Evolutionary conservation across 768 basidiomycete species (phyloP).

Genomic region (Pholiota conissans): DNA sequence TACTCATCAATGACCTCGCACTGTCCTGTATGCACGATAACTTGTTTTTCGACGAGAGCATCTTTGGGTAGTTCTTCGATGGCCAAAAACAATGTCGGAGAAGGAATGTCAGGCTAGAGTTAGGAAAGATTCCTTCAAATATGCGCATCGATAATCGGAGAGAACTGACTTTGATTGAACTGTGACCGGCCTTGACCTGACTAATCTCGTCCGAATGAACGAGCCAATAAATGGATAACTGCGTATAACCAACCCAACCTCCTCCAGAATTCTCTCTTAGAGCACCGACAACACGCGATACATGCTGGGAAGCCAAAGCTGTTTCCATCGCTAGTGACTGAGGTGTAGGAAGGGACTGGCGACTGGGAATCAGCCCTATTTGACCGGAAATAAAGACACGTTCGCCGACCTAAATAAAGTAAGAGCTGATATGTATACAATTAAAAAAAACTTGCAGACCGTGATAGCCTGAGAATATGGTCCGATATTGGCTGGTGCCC

Average conservation of each 20-base stretch:
- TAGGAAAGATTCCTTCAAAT: constrained; percentile 7
- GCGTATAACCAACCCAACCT: constrained; percentile 62
- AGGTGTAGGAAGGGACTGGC: constrained; percentile 64
- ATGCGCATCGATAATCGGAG: neutral
- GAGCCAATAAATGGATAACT: constrained; percentile 78
- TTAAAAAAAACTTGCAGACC: constrained; percentile 41
- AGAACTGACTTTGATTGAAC: constrained; percentile 19
- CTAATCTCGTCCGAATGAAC: constrained; percentile 35
- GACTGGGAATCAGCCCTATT: constrained; percentile 84
- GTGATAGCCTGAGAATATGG: constrained; percentile 94
- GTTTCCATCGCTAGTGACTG: constrained; percentile 60
- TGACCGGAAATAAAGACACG: constrained; percentile 92
- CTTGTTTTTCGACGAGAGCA: constrained; percentile 77
- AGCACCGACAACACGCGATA: constrained; percentile 61
- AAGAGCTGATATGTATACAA: neutral
- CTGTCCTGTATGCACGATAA: constrained; percentile 67
- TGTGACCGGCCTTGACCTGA: constrained; percentile 41
- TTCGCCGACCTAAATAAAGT: constrained; percentile 57
- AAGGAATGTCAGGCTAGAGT: constrained; percentile 15
- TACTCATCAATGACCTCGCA: constrained; percentile 47
- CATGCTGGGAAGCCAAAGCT: constrained; percentile 81
- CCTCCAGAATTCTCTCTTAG: constrained; percentile 54
- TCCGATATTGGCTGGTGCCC: constrained; percentile 99
- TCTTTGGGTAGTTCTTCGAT: constrained; percentile 69
- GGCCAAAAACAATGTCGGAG: constrained; percentile 56